Evolutionary conservation across 1,139 yeast genomes (phyloP).

Genomic region (Arxiozyma slooffiae): DNA sequence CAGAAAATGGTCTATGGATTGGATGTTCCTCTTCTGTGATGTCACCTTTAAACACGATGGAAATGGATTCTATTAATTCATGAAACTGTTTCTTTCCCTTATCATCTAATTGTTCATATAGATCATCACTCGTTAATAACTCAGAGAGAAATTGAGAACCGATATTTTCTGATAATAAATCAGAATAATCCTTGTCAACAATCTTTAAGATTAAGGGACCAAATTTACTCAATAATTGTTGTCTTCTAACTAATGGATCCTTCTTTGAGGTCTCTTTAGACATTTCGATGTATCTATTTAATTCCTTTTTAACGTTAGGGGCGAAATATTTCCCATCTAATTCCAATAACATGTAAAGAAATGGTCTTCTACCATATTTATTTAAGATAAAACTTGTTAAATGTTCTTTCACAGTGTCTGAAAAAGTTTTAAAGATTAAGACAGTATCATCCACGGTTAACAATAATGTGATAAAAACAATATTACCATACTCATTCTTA

Average conservation of each 20-base stretch:
- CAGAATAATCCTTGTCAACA: conserved; percentile 40
- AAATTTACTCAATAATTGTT: conserved; percentile 56
- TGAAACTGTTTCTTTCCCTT: conserved; percentile 36
- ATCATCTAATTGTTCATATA: conserved; percentile 40
- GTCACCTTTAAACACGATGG: conserved; percentile 58
- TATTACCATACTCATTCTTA: conserved; percentile 77
- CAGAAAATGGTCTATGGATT: conserved; percentile 61
- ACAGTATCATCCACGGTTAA: conserved; percentile 93
- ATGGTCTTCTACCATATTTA: conserved; percentile 82
- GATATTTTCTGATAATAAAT: conserved; percentile 54
- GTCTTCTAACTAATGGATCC: conserved; percentile 66
- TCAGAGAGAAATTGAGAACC: conserved; percentile 82
- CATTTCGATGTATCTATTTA: conserved; percentile 51
- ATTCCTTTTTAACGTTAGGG: conserved; percentile 53
- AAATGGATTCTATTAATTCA: conserved; percentile 45
- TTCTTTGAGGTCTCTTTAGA: conserved; percentile 76
- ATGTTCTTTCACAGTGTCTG: conserved; percentile 47
- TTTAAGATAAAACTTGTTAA: conserved; percentile 54
- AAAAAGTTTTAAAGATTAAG: conserved; percentile 62
- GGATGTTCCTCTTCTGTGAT: conserved; percentile 59
- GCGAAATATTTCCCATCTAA: conserved; percentile 76
- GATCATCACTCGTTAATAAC: conserved; percentile 51
- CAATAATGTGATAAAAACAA: conserved; percentile 68
- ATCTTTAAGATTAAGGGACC: conserved; percentile 56
- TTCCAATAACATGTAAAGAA: conserved; percentile 70